These are phyloP conservation scores for Sporothrix inflata DNA, from an alignment of 2,329 filamentous ascomycete genomes.

Conservation along the genomic window DNA sequence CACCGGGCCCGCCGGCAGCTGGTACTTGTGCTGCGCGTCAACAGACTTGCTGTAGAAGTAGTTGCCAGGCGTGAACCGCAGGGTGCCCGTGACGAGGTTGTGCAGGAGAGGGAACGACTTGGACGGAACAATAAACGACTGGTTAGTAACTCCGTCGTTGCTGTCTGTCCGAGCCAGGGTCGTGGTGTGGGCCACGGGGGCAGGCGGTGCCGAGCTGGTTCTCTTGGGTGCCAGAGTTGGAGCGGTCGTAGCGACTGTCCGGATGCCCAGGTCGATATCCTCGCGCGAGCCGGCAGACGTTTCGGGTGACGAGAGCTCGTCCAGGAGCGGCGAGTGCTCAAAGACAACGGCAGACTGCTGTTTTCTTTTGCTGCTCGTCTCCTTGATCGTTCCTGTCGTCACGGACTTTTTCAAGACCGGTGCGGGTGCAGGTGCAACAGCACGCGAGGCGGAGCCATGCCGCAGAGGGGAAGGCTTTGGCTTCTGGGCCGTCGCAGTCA, in stretches of 20 bases:
- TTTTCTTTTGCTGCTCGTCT: conserved; percentile 7
- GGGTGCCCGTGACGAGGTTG: conserved; percentile 34
- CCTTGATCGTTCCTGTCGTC: neutral
- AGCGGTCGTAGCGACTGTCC: neutral
- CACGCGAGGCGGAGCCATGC: neutral
- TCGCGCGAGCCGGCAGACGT: conserved; percentile 31
- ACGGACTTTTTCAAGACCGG: conserved; percentile 15
- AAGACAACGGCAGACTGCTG: neutral
- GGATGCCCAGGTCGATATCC: conserved; percentile 23
- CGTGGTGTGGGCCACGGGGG: neutral
- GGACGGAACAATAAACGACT: conserved; percentile 34
- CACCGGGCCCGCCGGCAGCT: conserved; percentile 29
- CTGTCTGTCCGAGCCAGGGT: conserved; percentile 12
- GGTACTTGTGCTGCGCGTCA: conserved; percentile 24
- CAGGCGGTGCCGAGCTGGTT: conserved; percentile 10
- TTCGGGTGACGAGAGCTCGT: conserved; percentile 30
- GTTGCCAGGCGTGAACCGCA: conserved; percentile 32
- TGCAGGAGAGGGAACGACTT: conserved; percentile 35
- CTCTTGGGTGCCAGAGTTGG: neutral
- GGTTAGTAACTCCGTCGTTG: conserved; percentile 30
- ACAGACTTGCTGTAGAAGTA: conserved; percentile 28
- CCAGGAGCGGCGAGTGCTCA: conserved; percentile 22
- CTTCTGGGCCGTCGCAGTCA: conserved; percentile 26
- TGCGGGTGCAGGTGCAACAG: conserved; percentile 3
- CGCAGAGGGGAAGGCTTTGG: conserved; percentile 25